Percentiles rank a stretch among this genome's conserved stretches.
Evolutionary conservation across 768 basidiomycete genomes (phyloP).

Genomic region (Suillus clintonianus): DNA sequence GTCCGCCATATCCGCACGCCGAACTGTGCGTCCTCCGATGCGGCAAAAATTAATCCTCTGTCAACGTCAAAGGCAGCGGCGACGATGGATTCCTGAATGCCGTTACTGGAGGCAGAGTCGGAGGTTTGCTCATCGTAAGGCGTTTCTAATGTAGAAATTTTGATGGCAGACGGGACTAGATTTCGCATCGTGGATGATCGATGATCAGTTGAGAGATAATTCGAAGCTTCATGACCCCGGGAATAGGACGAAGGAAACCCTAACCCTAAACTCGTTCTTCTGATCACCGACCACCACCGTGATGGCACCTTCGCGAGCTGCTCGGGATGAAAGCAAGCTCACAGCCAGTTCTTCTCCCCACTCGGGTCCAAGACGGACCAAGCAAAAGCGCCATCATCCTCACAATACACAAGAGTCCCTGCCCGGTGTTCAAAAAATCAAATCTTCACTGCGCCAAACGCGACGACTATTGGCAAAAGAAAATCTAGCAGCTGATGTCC

Average conservation of each 20-base stretch:
- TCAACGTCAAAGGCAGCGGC: slow-evolving; percentile 64
- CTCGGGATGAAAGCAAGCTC: not conserved
- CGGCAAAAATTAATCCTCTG: slow-evolving; percentile 58
- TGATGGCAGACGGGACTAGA: slow-evolving; percentile 45
- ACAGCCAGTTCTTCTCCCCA: not conserved
- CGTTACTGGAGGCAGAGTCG: slow-evolving; percentile 12
- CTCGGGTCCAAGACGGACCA: slow-evolving; percentile 4
- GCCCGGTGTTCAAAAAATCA: slow-evolving; percentile 85
- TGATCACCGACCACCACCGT: not conserved
- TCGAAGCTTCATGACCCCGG: not conserved
- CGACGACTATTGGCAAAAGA: slow-evolving; percentile 84
- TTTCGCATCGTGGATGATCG: slow-evolving; percentile 49
- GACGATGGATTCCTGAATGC: slow-evolving; percentile 38
- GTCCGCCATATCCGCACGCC: slow-evolving; percentile 60
- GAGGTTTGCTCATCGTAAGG: slow-evolving; percentile 19
- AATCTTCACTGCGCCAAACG: slow-evolving; percentile 82
- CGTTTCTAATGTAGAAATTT: slow-evolving; percentile 13
- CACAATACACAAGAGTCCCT: slow-evolving; percentile 18
- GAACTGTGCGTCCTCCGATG: slow-evolving; percentile 60
- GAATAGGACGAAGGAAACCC: slow-evolving; percentile 6
- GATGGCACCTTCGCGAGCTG: not conserved
- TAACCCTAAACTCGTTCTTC: slow-evolving; percentile 17
- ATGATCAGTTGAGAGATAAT: not conserved
- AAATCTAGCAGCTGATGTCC: slow-evolving; percentile 80
- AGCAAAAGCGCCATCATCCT: slow-evolving; percentile 10